phyloP scores from a whole-genome alignment of 768 basidiomycete species.

The Suillus decipiens region DNA sequence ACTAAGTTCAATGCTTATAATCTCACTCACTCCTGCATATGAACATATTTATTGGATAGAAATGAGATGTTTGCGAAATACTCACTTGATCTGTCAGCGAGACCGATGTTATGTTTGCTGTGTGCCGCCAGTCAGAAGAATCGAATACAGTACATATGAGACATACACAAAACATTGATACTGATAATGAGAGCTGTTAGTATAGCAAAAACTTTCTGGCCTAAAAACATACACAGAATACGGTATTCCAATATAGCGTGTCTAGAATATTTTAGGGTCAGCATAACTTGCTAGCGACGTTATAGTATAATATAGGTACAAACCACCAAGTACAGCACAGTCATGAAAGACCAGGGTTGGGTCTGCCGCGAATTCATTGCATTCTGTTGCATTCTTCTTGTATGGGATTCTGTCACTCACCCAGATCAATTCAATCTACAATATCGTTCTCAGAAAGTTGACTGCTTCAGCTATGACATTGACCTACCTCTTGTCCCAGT shows the following conservation, averaged over 20 bases:
- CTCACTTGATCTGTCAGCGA: neutral
- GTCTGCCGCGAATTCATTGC: no score
- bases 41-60: no score
- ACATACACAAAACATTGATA: neutral
- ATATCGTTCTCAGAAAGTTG: no score
- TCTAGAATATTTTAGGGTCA: neutral
- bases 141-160: neutral
- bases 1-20: neutral
- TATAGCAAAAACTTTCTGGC: neutral
- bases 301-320: neutral
- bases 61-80: neutral
- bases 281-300: neutral
- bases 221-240: neutral
- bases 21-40: neutral
- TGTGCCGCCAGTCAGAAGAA: neutral
- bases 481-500: no score
- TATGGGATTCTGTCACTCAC: no score
- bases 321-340: no score
- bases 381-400: no score
- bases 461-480: no score
- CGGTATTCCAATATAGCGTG: neutral
- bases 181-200: neutral
- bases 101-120: neutral
- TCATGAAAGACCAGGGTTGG: no score
- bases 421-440: no score